Evolutionary conservation across 352 stramenopile species (phyloP).

Genomic region (Globisporangium orthogonon): DNA sequence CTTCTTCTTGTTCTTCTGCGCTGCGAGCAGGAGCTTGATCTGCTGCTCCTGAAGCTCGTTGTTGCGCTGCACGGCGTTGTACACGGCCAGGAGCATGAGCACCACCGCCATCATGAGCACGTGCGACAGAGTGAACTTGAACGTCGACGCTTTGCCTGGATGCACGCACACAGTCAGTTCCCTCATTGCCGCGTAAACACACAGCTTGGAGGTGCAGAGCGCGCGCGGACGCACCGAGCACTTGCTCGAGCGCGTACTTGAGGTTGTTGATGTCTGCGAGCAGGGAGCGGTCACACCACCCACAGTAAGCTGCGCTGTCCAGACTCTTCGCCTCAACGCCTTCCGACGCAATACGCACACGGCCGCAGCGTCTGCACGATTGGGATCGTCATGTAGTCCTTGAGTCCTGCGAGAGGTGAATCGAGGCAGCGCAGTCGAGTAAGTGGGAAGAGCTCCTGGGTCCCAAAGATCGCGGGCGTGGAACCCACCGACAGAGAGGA

Average conservation of each 20-base stretch:
- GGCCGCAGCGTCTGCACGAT: conserved; percentile 46
- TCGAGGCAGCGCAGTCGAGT: not conserved
- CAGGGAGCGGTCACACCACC: not conserved
- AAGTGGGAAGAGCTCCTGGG: not conserved
- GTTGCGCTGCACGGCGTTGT: conserved; percentile 67
- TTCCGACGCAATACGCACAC: conserved; percentile 24
- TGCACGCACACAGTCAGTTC: too few species aligned
- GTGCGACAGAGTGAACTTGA: conserved; percentile 81
- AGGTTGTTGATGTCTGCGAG: conserved; percentile 58
- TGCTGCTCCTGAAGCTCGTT: conserved; percentile 70
- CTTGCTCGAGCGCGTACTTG: conserved; percentile 58
- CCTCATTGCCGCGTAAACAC: too few species aligned
- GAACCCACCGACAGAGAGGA: conserved; percentile 50
- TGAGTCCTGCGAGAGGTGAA: conserved; percentile 30
- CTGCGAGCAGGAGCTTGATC: conserved; percentile 35
- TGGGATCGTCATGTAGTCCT: conserved; percentile 63
- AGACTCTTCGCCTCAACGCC: too few species aligned
- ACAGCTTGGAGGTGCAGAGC: too few species aligned
- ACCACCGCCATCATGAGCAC: conserved; percentile 78
- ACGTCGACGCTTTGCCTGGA: conserved; percentile 50
- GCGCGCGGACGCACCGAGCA: conserved; percentile 29
- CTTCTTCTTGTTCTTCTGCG: conserved; percentile 42
- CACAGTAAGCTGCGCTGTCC: too few species aligned
- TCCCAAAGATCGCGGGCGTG: not conserved
- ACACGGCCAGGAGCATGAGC: conserved; percentile 69